Evolutionary conservation across 768 basidiomycete genomes (phyloP).

Genomic region (Russula olivacea): DNA sequence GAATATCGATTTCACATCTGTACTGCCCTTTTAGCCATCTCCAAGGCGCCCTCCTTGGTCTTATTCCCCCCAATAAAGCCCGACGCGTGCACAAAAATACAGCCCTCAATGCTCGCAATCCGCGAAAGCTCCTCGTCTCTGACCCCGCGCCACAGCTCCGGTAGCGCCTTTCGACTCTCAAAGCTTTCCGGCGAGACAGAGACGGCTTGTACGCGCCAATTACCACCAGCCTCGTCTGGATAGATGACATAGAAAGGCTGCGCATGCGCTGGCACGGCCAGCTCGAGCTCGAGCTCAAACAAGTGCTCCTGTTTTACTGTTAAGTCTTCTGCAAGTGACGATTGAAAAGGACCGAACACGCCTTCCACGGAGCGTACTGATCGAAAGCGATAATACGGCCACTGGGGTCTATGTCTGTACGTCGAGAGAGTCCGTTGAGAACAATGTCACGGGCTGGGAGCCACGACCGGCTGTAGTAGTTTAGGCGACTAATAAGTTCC

Average conservation of each 20-base stretch:
- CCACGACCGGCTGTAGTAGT: slow-evolving; percentile 87
- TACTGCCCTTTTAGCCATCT: slow-evolving; percentile 69
- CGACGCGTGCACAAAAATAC: slow-evolving; percentile 91
- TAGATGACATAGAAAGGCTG: slow-evolving; percentile 83
- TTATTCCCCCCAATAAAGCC: slow-evolving; percentile 97
- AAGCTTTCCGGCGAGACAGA: slow-evolving; percentile 79
- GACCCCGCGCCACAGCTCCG: slow-evolving; percentile 89
- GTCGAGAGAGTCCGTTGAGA: slow-evolving; percentile 48
- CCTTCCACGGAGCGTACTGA: slow-evolving; percentile 85
- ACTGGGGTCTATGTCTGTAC: slow-evolving; percentile 54
- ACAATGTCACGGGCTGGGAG: slow-evolving; percentile 85
- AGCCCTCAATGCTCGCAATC: slow-evolving; percentile 67
- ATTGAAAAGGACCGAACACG: slow-evolving; percentile 27
- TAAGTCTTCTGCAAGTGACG: slow-evolving; percentile 1
- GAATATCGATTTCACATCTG: slow-evolving; percentile 25
- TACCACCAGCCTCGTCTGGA: slow-evolving; percentile 67
- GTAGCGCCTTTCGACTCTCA: slow-evolving; percentile 84
- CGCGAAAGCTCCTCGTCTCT: slow-evolving; percentile 77
- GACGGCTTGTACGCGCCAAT: slow-evolving; percentile 93
- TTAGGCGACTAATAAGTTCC: slow-evolving; percentile 75
- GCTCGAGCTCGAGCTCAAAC: slow-evolving; percentile 73
- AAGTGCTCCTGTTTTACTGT: slow-evolving; percentile 65
- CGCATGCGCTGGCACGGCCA: slow-evolving; percentile 39
- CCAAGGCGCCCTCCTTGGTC: slow-evolving; percentile 81
- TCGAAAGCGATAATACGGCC: slow-evolving; percentile 80